These are phyloP conservation scores for Platismatia glauca DNA, from an alignment of 495 filamentous ascomycete genomes.

Conservation along the genomic window DNA sequence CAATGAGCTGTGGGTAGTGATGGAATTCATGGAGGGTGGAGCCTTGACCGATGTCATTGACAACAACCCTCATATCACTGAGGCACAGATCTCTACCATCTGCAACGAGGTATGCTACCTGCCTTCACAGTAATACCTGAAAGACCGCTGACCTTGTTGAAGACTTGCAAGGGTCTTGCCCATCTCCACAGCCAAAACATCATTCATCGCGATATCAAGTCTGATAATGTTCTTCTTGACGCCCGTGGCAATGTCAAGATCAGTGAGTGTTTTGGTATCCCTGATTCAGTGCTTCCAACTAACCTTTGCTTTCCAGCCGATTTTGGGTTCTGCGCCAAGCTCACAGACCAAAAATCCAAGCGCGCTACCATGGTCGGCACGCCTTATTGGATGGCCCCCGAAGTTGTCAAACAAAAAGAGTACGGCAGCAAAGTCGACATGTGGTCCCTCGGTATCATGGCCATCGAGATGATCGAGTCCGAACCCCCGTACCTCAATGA, in stretches of 20 bases:
- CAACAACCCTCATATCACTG: conserved; percentile 81
- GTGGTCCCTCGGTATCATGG: conserved; percentile 99
- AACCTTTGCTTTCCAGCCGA: conserved; percentile 56
- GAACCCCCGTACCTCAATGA: conserved; percentile 97
- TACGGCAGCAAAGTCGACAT: conserved; percentile 98
- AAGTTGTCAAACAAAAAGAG: conserved; percentile 98
- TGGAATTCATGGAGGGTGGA: conserved; percentile 99
- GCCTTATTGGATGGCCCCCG: conserved; percentile 99
- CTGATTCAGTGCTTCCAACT: conserved; percentile 1
- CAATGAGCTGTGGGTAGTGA: conserved; percentile 94
- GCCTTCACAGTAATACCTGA: background rate
- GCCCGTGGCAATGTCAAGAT: conserved; percentile 95
- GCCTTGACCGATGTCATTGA: conserved; percentile 97
- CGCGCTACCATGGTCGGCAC: conserved; percentile 98
- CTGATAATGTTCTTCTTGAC: conserved; percentile 93
- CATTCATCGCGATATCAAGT: conserved; percentile 98
- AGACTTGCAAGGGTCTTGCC: conserved; percentile 93
- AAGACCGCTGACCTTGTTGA: conserved; percentile 29
- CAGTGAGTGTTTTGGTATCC: conserved; percentile 49
- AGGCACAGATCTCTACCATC: conserved; percentile 96
- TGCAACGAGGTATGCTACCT: conserved; percentile 70
- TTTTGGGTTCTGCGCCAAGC: conserved; percentile 98
- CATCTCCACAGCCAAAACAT: conserved; percentile 93
- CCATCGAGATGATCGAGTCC: conserved; percentile 99
- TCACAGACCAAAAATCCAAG: conserved; percentile 93